Evolutionary conservation across 805 yeast genomes (phyloP).

Genomic region (Monosporozyma solicola): DNA sequence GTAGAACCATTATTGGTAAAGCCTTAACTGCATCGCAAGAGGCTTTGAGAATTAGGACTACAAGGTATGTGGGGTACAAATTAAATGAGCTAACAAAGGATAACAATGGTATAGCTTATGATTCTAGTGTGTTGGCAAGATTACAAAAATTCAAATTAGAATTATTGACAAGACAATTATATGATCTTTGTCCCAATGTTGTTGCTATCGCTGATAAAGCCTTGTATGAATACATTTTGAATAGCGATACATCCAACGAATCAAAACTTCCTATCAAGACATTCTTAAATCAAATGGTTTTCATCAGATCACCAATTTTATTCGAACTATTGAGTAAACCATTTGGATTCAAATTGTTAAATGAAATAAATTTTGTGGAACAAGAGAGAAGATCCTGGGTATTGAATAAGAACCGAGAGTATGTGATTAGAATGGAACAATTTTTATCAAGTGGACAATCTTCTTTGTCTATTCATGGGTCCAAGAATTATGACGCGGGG

Average conservation of each 20-base stretch:
- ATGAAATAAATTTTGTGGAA: slow-evolving; percentile 50
- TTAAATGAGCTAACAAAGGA: slow-evolving; percentile 10
- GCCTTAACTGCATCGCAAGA: slow-evolving; percentile 49
- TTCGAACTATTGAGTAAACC: slow-evolving; percentile 57
- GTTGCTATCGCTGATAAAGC: slow-evolving; percentile 47
- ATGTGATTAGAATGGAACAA: slow-evolving; percentile 41
- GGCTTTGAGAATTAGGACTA: slow-evolving; percentile 47
- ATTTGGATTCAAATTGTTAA: slow-evolving; percentile 59
- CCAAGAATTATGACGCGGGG: background rate
- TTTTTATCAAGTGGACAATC: slow-evolving; percentile 23
- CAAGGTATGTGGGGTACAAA: slow-evolving; percentile 38
- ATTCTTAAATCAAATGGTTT: slow-evolving; percentile 37
- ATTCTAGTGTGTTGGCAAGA: slow-evolving; percentile 2
- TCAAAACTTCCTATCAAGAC: slow-evolving; percentile 20
- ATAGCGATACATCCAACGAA: slow-evolving; percentile 29
- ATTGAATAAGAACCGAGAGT: slow-evolving; percentile 36
- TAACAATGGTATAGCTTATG: background rate
- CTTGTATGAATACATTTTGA: slow-evolving; percentile 43
- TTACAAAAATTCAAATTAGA: slow-evolving; percentile 6
- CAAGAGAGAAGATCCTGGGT: slow-evolving; percentile 64
- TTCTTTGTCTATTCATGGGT: background rate
- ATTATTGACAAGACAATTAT: slow-evolving; percentile 5
- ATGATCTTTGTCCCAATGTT: slow-evolving; percentile 53
- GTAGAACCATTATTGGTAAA: slow-evolving; percentile 57
- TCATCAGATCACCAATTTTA: slow-evolving; percentile 47